Evolutionary conservation across 352 stramenopile species (phyloP), one percentile per base, ranked within the genome.

Genomic region (Phytophthora megakarya): DNA sequence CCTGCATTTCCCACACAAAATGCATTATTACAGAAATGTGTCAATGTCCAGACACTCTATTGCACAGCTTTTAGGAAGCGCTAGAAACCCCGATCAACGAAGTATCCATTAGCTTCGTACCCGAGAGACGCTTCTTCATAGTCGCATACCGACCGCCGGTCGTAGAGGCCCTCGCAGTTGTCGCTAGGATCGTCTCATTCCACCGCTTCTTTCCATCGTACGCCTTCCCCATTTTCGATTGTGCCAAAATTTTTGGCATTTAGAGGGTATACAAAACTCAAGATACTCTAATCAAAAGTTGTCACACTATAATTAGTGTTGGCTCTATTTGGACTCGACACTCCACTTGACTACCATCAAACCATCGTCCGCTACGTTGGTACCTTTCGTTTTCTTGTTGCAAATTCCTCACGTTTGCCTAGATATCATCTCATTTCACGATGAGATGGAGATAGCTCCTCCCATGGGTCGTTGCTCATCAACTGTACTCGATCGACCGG

Each of bases 151-250:
- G 51, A 0, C 57, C 32, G 30, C 40, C 28, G 21, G 44, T 23
- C 38, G 22, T 37, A 22, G 65, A 22, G 15, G 39, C n/a, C 19
- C 63, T 47, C 16, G 60, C 61, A 7, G 65, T 84, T 25, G 78
- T 82, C 60, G 80, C 76, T 52, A 83, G 59, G 30, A 93, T 84
- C 35, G 85, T 93, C 72, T 93, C 85, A 69, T 86, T 93, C 85
- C 85, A 93, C 19, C 83, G 75, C 80, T 86, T 87, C 68, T 93
- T 93, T 67, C 85, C 85, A 49, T 93, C 85, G 30, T 93, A 92
- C 38, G 71, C 69, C 50, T 87, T 88, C 12, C 85, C 85, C 85
- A 93, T 93, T 51, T 49, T 63, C 38, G 22, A 3, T 48, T 67
- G 22, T 22, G 11, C 18, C 13, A 35, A 53, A 50, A 23, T 26